Evolutionary conservation across 371 early-diverging fungal genomes (phyloP).

Genomic region (Mortierella sp.): DNA sequence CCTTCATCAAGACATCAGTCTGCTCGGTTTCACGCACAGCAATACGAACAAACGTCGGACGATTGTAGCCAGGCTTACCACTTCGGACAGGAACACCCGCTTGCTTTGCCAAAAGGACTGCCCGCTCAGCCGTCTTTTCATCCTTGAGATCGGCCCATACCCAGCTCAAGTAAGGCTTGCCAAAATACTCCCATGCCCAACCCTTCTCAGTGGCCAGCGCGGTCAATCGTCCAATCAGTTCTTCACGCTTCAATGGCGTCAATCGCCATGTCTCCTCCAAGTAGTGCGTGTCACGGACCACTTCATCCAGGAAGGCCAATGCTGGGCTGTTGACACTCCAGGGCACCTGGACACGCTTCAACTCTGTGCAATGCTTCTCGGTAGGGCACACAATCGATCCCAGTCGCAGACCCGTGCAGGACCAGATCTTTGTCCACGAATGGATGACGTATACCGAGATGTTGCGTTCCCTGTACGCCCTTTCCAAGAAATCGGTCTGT

Average conservation of each 20-base stretch:
- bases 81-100: slow-evolving; percentile 88
- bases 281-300: slow-evolving; percentile 75
- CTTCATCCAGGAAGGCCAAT: slow-evolving; percentile 79
- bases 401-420: slow-evolving; percentile 87
- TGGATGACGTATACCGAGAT: slow-evolving; percentile 86
- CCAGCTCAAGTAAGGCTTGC: slow-evolving; percentile 84
- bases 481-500: slow-evolving; percentile 66
- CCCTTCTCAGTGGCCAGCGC: slow-evolving; percentile 45
- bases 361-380: slow-evolving; percentile 67
- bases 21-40: slow-evolving; percentile 79
- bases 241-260: slow-evolving; percentile 74
- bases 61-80: slow-evolving; percentile 82
- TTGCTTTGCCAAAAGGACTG: slow-evolving; percentile 69
- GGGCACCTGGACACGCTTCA: slow-evolving; percentile 83
- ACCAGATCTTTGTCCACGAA: slow-evolving; percentile 93
- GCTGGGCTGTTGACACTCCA: slow-evolving; percentile 91
- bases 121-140: slow-evolving; percentile 65
- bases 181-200: slow-evolving; percentile 75
- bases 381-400: slow-evolving; percentile 89
- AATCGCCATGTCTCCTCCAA: slow-evolving; percentile 79
- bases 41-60: slow-evolving; percentile 78
- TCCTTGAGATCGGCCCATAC: slow-evolving; percentile 81
- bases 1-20: slow-evolving; percentile 68
- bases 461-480: slow-evolving; percentile 66
- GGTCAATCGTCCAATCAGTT: slow-evolving; percentile 64